Conservation (phyloP, 306 rosid genomes). For the Dryas alaskensis region DNA sequence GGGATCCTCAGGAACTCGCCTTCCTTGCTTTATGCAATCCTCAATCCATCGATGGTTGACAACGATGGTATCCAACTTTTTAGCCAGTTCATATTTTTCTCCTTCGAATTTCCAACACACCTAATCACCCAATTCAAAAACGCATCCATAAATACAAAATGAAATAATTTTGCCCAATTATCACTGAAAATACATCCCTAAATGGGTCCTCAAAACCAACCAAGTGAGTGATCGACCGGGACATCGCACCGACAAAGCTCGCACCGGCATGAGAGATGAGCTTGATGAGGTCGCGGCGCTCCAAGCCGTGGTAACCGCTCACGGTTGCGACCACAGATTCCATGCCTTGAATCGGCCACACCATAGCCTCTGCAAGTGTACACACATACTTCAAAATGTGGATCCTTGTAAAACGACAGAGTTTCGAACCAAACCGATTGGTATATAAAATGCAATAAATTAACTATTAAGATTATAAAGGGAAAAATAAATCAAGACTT, state of each 20-base stretch:
- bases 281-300: constrained; percentile 69
- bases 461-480: neutral
- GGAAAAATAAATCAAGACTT: neutral
- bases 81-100: constrained; percentile 57
- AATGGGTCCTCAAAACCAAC: constrained; percentile 33
- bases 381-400: neutral
- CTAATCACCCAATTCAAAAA: constrained; percentile 33
- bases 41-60: constrained; percentile 88
- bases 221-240: constrained; percentile 74
- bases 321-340: constrained; percentile 76
- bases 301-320: constrained; percentile 72
- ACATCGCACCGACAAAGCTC: constrained; percentile 63
- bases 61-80: constrained; percentile 37
- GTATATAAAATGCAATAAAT: neutral
- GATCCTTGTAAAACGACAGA: neutral
- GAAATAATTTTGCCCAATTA: neutral
- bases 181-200: neutral
- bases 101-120: constrained; percentile 79
- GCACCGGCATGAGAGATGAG: constrained; percentile 67
- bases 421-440: neutral
- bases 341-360: constrained; percentile 53
- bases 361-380: constrained; percentile 25
- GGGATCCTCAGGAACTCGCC: constrained; percentile 63
- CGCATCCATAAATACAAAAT: neutral
- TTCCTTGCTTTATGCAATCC: constrained; percentile 72